Conservation (phyloP, 2,329 filamentous ascomycete species). For the Aciculosporium take region DNA sequence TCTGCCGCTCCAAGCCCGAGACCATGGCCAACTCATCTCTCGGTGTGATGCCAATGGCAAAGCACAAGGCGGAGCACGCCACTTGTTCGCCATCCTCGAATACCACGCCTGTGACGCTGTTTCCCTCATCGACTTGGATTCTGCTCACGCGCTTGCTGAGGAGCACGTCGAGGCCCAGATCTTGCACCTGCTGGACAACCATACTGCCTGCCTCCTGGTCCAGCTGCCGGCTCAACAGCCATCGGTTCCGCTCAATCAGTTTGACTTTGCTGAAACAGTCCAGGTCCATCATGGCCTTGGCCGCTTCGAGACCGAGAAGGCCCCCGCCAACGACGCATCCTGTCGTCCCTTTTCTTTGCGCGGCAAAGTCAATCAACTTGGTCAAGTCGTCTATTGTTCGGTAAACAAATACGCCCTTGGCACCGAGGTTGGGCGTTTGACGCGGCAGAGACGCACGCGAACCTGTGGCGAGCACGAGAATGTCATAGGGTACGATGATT, state of each 20-base stretch:
- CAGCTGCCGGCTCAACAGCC: slow-evolving; percentile 71
- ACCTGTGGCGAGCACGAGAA: slow-evolving; percentile 72
- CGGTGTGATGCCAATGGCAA: slow-evolving; percentile 75
- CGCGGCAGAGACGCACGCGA: slow-evolving; percentile 64
- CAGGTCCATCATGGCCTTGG: slow-evolving; percentile 83
- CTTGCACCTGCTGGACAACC: slow-evolving; percentile 67
- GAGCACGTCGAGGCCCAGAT: slow-evolving; percentile 67
- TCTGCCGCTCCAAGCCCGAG: slow-evolving; percentile 59
- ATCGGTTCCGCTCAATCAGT: slow-evolving; percentile 68
- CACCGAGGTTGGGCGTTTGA: slow-evolving; percentile 63
- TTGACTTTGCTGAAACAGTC: slow-evolving; percentile 59
- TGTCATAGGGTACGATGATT: slow-evolving; percentile 57
- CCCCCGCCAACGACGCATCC: slow-evolving; percentile 76
- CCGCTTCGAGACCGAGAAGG: slow-evolving; percentile 72
- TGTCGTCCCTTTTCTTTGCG: slow-evolving; percentile 48
- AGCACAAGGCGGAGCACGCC: slow-evolving; percentile 70
- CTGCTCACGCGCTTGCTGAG: slow-evolving; percentile 60
- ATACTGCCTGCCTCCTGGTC: slow-evolving; percentile 68
- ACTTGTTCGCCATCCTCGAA: slow-evolving; percentile 73
- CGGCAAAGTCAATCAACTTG: slow-evolving; percentile 59
- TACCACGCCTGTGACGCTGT: slow-evolving; percentile 55
- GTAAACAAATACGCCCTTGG: slow-evolving; percentile 78
- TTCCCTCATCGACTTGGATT: slow-evolving; percentile 53
- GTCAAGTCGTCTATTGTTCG: slow-evolving; percentile 72
- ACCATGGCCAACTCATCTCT: slow-evolving; percentile 61